These are phyloP conservation scores for Meyerozyma carpophila DNA, from an alignment of 1,139 yeast species.

Conservation along the genomic window DNA sequence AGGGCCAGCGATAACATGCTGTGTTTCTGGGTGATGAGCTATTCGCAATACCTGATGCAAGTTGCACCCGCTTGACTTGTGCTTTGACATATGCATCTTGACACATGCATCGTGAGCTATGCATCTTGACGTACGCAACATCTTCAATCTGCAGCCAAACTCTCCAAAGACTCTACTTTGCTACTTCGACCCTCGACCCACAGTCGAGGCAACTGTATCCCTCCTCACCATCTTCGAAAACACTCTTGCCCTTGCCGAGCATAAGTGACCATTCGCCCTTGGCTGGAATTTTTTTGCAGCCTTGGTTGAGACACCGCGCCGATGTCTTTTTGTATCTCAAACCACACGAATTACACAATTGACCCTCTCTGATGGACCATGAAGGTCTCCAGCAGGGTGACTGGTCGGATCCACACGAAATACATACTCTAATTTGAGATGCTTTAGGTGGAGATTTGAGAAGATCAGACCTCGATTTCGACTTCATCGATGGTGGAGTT, in stretches of 20 bases:
- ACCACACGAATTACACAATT: constrained; percentile 94
- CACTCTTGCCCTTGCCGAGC: constrained; percentile 59
- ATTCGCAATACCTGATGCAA: no score
- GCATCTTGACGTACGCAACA: no score
- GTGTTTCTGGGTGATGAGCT: no score
- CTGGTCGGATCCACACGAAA: constrained; percentile 86
- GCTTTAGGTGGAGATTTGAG: constrained; percentile 33
- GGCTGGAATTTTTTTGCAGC: constrained; percentile 87
- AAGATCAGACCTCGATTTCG: constrained; percentile 25
- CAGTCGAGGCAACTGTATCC: constrained; percentile 67
- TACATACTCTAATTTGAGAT: constrained; percentile 55
- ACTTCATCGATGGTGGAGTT: constrained; percentile 38
- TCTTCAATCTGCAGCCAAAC: neutral
- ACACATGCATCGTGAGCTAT: no score
- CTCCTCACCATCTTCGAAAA: constrained; percentile 38
- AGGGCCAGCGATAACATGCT: no score
- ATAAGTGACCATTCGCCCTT: constrained; percentile 92
- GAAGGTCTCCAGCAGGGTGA: constrained; percentile 99
- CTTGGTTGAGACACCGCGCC: constrained; percentile 73
- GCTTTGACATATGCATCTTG: no score
- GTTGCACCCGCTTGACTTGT: no score
- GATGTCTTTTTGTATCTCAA: constrained; percentile 90
- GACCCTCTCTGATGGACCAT: constrained; percentile 87
- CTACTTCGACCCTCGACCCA: constrained; percentile 44
- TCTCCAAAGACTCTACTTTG: neutral